Conservation (phyloP, 192 early-diverging fungal genomes). For the Coemansia sp. region DNA sequence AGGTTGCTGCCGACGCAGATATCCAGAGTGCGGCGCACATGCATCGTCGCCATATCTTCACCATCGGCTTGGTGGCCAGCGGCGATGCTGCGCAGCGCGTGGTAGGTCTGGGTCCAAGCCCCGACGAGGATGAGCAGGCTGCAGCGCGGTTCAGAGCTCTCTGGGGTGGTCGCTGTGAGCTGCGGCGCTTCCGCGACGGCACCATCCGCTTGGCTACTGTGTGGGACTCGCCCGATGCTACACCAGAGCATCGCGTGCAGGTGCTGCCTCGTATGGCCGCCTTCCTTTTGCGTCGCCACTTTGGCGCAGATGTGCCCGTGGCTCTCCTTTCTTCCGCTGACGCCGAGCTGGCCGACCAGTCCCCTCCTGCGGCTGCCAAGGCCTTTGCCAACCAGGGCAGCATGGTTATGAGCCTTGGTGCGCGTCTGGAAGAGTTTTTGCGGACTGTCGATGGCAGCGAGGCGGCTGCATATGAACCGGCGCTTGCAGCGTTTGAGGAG, state of each 20-base stretch:
- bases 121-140: slow-evolving; percentile 65
- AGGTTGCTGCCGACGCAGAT: slow-evolving; percentile 45
- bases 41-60: slow-evolving; percentile 43
- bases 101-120: slow-evolving; percentile 83
- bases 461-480: slow-evolving; percentile 22
- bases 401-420: slow-evolving; percentile 11
- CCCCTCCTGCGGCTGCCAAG: slow-evolving; percentile 4
- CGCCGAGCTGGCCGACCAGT: slow-evolving; percentile 7
- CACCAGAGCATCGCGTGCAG: slow-evolving; percentile 60
- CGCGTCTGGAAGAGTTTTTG: slow-evolving; percentile 15
- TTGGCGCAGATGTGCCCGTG: slow-evolving; percentile 44
- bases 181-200: slow-evolving; percentile 93
- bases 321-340: slow-evolving; percentile 20
- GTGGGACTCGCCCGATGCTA: slow-evolving; percentile 58
- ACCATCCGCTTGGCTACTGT: slow-evolving; percentile 86
- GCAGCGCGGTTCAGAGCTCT: slow-evolving; percentile 66
- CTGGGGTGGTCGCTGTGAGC: slow-evolving; percentile 89
- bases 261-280: slow-evolving; percentile 78
- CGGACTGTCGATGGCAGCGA: slow-evolving; percentile 14
- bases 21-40: slow-evolving; percentile 31
- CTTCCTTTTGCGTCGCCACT: slow-evolving; percentile 74
- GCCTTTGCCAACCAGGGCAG: background rate
- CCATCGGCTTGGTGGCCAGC: slow-evolving; percentile 72
- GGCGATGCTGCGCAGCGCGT: slow-evolving; percentile 61
- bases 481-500: slow-evolving; percentile 20